A percentile compares a stretch with the other conserved stretches of the same genome.
phyloP scores from a whole-genome alignment of 139 green algal genomes.

The Chara braunii region DNA sequence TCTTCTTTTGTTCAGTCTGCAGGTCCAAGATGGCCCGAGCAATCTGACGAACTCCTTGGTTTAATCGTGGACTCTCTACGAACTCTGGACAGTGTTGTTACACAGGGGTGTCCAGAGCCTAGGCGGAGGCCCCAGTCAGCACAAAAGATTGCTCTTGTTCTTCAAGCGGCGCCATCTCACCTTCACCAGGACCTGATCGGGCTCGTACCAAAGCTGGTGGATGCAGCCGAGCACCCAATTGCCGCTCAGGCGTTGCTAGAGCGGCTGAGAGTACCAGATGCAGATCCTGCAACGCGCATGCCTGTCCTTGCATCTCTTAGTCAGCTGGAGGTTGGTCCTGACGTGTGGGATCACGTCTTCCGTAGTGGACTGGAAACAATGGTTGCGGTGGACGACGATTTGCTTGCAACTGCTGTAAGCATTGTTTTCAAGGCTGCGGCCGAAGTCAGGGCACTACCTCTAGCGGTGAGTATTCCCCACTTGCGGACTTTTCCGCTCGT shows the following conservation, averaged over 20 bases:
- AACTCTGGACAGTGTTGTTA: conserved; percentile 21
- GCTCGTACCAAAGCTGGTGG: conserved; percentile 47
- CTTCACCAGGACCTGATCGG: conserved; percentile 47
- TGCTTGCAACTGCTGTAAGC: conserved; percentile 16
- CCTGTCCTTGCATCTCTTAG: conserved; percentile 40
- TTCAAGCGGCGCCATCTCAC: conserved; percentile 36
- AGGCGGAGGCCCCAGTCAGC: conserved; percentile 27
- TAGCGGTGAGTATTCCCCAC: conserved; percentile 10
- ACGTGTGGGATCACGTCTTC: conserved; percentile 30
- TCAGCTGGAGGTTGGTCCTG: conserved; percentile 40
- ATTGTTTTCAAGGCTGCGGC: conserved; percentile 30
- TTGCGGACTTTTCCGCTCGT: too few species aligned
- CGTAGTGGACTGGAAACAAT: background rate
- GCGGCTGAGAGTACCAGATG: background rate
- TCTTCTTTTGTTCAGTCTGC: too few species aligned
- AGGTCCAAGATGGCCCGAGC: conserved; percentile 35
- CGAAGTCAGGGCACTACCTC: conserved; percentile 11
- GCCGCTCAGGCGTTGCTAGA: conserved; percentile 21
- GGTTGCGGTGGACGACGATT: conserved; percentile 13
- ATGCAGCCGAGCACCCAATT: conserved; percentile 23
- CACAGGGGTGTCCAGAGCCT: conserved; percentile 12
- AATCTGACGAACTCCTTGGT: conserved; percentile 45
- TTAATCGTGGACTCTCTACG: conserved; percentile 47
- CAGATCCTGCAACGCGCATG: conserved; percentile 20
- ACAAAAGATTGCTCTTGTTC: conserved; percentile 35